Evolutionary conservation across 1,139 yeast genomes (phyloP), one percentile per base, ranked within the genome.

Genomic region (Taphrina confusa): DNA sequence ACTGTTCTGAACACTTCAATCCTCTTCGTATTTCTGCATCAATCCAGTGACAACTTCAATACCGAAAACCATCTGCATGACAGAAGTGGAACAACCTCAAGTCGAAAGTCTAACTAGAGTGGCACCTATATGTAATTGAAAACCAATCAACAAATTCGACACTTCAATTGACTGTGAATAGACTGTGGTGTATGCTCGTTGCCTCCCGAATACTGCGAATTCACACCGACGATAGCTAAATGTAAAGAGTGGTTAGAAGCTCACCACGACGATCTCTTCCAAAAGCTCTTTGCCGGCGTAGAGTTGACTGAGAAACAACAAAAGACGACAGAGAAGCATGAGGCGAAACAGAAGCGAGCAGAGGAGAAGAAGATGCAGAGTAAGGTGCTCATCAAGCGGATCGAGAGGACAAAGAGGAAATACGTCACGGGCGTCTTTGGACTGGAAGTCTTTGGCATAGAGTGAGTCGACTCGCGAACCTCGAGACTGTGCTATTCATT

Each of bases 391-490:
- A 84, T 91, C 69, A 90, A 87, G 75, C 80, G 96, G 71, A 88
- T 90, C 64, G 97, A 90, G 69, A 82, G 98, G 72, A 87, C 95
- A 52, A 88, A 87, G 75, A 80, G 95, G 68, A 91, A 91, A 73
- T 90, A 86, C 71, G 87, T 90, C 61, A 85, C 90, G 62, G 87
- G 95, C 31, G 85, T 91, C 61, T 80, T 87, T 16, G 97, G 97
- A 22, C 78, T 91, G 65, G 97, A 91, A 71, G 89, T 90, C 50
- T 86, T 89, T 72, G 92, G 70, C 12, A 82, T 89, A 64, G 97
- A 91, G 71, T 52, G 31, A 20, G 49, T 30, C 12, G 11, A n/a
- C n/a, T n/a, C n/a, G n/a, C n/a, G n/a, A n/a, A n/a, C n/a, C n/a
- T 12, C 14, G 37, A 12, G 11, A 5, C 14, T 33, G 37, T 12